These are phyloP conservation scores for Rhododendron kiyosumense DNA, from an alignment of 148 eudicot genomes.

Conservation along the genomic window DNA sequence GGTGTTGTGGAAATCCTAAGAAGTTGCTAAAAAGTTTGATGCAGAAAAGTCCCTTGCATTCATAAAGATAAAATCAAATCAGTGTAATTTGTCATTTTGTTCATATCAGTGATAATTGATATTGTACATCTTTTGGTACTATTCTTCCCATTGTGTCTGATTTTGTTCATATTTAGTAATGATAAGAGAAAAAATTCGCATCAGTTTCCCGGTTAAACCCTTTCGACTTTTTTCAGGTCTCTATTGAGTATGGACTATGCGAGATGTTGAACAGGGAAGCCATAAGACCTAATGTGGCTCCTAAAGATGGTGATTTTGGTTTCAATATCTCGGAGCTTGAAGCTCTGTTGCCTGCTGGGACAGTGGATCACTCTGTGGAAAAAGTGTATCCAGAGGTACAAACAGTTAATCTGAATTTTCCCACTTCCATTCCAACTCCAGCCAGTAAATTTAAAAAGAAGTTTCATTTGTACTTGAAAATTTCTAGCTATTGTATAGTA, in stretches of 20 bases:
- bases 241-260: slow-evolving; percentile 82
- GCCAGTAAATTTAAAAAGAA: not conserved
- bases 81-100: not conserved
- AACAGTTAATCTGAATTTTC: not conserved
- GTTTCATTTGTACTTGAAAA: not conserved
- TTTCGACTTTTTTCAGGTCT: slow-evolving; percentile 42
- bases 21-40: not conserved
- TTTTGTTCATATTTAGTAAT: not conserved
- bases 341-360: slow-evolving; percentile 70
- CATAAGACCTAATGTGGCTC: slow-evolving; percentile 51
- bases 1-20: not conserved
- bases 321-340: slow-evolving; percentile 60
- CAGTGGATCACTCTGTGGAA: slow-evolving; percentile 49
- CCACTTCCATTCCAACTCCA: not conserved
- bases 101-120: not conserved
- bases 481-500: not conserved
- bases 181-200: not conserved
- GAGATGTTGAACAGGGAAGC: slow-evolving; percentile 78
- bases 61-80: not conserved
- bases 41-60: not conserved
- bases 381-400: slow-evolving; percentile 67
- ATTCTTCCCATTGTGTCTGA: not conserved
- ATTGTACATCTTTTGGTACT: not conserved
- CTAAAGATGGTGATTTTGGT: slow-evolving; percentile 69
- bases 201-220: not conserved